Evolutionary conservation across 805 yeast species (phyloP).

Genomic region (Saturnispora halmiae): DNA sequence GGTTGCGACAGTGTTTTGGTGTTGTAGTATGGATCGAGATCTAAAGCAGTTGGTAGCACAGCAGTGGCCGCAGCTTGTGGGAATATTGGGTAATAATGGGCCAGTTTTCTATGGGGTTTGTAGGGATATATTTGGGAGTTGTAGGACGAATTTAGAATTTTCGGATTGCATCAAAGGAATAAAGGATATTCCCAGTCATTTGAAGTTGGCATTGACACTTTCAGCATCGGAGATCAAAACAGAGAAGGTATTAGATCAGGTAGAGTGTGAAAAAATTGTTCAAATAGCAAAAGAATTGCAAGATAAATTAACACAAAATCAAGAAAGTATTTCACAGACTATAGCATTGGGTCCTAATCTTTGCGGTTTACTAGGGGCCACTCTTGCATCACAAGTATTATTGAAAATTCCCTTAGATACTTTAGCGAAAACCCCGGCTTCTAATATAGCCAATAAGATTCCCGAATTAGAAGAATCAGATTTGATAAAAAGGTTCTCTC

Average conservation of each 20-base stretch:
- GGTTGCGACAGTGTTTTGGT: background rate
- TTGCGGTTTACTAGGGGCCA: slow-evolving; percentile 60
- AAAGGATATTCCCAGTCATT: slow-evolving; percentile 3
- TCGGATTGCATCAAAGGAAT: background rate
- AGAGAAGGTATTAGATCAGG: background rate
- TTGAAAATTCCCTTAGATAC: slow-evolving; percentile 62
- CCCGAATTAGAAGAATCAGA: slow-evolving; percentile 41
- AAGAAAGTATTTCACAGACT: background rate
- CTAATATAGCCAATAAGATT: slow-evolving; percentile 71
- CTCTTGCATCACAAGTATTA: slow-evolving; percentile 64
- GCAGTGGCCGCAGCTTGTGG: slow-evolving; percentile 4
- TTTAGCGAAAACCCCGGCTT: slow-evolving; percentile 64
- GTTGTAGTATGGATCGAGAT: background rate
- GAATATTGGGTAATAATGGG: background rate
- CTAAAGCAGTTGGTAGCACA: background rate
- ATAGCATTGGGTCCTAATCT: slow-evolving; percentile 63
- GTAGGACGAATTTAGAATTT: background rate
- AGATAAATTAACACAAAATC: background rate
- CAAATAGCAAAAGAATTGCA: background rate
- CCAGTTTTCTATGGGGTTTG: background rate
- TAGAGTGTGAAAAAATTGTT: background rate
- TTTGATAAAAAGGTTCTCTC: slow-evolving; percentile 36
- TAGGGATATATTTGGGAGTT: background rate
- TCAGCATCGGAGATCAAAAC: slow-evolving; percentile 1
- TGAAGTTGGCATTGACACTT: slow-evolving; percentile 5